phyloP scores from a whole-genome alignment of 2,329 filamentous ascomycete species.

The Ceratocystis variospora region DNA sequence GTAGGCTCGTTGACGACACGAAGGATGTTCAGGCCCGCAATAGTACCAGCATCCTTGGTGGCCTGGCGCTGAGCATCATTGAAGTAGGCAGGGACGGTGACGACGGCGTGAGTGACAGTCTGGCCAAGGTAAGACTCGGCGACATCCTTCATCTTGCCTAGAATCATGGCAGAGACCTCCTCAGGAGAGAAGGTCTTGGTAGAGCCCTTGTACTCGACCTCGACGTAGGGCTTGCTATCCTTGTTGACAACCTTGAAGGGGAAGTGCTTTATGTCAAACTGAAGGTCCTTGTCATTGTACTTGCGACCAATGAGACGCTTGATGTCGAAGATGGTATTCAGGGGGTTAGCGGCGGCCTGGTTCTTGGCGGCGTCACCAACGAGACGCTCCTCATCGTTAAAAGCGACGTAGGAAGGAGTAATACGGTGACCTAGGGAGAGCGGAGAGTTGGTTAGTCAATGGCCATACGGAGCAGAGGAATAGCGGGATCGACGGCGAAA shows the following conservation, averaged over 20 bases:
- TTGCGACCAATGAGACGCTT: conserved; percentile 82
- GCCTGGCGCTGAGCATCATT: conserved; percentile 96
- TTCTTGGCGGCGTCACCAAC: conserved; percentile 98
- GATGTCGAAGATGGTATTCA: conserved; percentile 64
- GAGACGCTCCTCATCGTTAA: conserved; percentile 91
- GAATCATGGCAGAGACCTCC: conserved; percentile 68
- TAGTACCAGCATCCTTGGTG: conserved; percentile 86
- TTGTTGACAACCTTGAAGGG: conserved; percentile 88
- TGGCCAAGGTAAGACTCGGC: conserved; percentile 67
- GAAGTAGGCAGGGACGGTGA: conserved; percentile 95
- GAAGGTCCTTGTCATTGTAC: conserved; percentile 70
- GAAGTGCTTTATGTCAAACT: conserved; percentile 94
- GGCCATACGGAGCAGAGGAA: background rate
- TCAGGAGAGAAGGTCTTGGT: conserved; percentile 66
- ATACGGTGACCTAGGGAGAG: conserved; percentile 61
- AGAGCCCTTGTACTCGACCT: conserved; percentile 52
- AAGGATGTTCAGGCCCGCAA: conserved; percentile 87
- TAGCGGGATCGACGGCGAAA: background rate
- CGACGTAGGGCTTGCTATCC: conserved; percentile 76
- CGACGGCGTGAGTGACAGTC: conserved; percentile 75
- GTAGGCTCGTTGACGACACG: conserved; percentile 96
- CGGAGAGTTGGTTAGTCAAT: background rate
- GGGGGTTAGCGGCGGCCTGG: conserved; percentile 71
- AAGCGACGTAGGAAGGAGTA: conserved; percentile 87
- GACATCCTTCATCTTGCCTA: conserved; percentile 74